A percentile compares a stretch with the other conserved stretches of the same genome.
Evolutionary conservation across 805 yeast genomes (phyloP).

Genomic region (Wickerhamiella kurtzmanii): DNA sequence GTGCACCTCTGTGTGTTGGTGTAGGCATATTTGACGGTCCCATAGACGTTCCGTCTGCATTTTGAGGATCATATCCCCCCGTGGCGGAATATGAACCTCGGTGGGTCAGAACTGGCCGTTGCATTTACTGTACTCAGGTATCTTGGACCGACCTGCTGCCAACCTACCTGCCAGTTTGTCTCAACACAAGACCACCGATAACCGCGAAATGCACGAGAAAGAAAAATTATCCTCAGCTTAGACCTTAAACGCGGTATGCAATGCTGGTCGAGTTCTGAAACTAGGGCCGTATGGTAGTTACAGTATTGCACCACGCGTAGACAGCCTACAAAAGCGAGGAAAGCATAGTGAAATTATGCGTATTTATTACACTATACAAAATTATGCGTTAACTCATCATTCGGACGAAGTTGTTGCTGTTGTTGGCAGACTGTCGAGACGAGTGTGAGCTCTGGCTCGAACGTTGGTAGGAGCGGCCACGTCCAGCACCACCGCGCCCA

Average conservation of each 20-base stretch:
- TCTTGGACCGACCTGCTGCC: too few relatives aligned
- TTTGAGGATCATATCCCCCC: not conserved
- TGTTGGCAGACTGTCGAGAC: not conserved
- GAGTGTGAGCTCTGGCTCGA: too few relatives aligned
- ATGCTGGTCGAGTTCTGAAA: too few relatives aligned
- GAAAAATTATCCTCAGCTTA: too few relatives aligned
- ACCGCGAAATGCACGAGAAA: too few relatives aligned
- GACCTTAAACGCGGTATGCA: too few relatives aligned
- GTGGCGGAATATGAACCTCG: constrained; percentile 10
- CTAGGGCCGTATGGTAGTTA: too few relatives aligned
- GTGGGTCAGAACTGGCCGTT: constrained; percentile 6
- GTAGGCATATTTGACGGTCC: too few relatives aligned
- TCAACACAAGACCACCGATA: too few relatives aligned
- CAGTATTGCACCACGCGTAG: too few relatives aligned
- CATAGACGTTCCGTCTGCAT: not conserved
- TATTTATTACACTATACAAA: not conserved
- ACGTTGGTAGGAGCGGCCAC: too few relatives aligned
- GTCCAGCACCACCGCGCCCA: not conserved
- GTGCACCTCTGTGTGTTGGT: not conserved
- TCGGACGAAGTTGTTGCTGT: not conserved
- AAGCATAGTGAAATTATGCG: not conserved
- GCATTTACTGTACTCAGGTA: not conserved
- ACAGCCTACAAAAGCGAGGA: too few relatives aligned
- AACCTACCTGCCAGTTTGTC: not conserved
- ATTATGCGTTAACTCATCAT: not conserved